Percentiles rank a stretch among this genome's conserved stretches.
phyloP scores from a whole-genome alignment of 2,329 filamentous ascomycete genomes.

The Pestalotiopsis fici region DNA sequence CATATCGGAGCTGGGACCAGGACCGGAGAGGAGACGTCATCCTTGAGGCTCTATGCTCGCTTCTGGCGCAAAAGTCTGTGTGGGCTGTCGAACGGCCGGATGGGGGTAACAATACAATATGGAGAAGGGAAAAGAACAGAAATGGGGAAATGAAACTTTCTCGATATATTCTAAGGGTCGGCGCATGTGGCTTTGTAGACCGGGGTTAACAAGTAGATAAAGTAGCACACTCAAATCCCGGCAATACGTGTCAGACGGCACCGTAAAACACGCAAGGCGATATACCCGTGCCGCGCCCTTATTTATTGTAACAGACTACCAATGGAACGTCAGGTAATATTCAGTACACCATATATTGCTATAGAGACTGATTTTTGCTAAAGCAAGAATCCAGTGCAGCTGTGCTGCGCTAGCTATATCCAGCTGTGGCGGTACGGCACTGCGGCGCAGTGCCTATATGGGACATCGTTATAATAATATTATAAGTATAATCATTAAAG shows the following conservation, averaged over 20 bases:
- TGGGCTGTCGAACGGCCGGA: not conserved
- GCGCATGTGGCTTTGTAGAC: not conserved
- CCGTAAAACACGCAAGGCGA: not conserved
- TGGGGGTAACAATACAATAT: not conserved
- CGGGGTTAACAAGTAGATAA: not conserved
- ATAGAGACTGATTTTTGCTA: too few relatives aligned
- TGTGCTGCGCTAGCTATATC: too few relatives aligned
- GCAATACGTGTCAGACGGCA: not conserved
- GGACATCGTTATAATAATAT: too few relatives aligned
- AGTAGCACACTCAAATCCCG: not conserved
- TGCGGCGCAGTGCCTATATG: too few relatives aligned
- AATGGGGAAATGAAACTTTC: not conserved
- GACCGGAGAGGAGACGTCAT: constrained; percentile 1
- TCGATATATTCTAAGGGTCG: not conserved
- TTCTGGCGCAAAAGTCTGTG: not conserved
- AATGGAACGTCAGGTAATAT: too few relatives aligned
- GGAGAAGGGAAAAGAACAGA: not conserved
- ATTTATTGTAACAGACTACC: too few relatives aligned
- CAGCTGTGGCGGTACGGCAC: too few relatives aligned
- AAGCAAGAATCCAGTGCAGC: too few relatives aligned
- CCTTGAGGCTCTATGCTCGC: not conserved
- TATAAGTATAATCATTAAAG: too few relatives aligned
- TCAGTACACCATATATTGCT: too few relatives aligned
- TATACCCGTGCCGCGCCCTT: too few relatives aligned
- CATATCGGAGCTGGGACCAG: not conserved